phyloP scores from a whole-genome alignment of 306 rosid genomes.

The Cucumis hystrix region DNA sequence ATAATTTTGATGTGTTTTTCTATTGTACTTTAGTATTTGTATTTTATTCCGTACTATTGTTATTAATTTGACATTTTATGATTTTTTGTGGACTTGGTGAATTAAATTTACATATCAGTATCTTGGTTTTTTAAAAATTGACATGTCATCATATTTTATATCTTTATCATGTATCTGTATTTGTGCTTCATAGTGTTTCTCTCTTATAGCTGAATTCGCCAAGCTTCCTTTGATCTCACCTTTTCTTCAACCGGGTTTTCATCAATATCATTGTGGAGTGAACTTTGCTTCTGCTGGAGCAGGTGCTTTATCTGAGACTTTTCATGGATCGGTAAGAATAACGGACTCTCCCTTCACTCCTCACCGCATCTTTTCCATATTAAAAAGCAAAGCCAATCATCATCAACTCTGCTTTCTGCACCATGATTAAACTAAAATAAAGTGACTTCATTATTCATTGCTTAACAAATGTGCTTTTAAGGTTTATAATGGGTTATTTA shows the following conservation, averaged over 20 bases:
- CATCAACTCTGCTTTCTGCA: background rate
- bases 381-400: background rate
- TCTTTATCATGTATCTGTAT: too few relatives aligned
- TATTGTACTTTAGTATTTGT: too few relatives aligned
- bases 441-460: background rate
- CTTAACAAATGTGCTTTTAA: background rate
- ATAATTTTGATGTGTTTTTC: too few relatives aligned
- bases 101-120: too few relatives aligned
- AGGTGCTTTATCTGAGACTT: conserved; percentile 73
- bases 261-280: conserved; percentile 40
- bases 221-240: conserved; percentile 58
- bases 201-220: conserved; percentile 60
- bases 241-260: conserved; percentile 52
- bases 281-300: conserved; percentile 91
- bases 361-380: background rate
- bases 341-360: background rate
- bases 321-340: conserved; percentile 58
- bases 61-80: too few relatives aligned
- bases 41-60: too few relatives aligned
- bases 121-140: too few relatives aligned
- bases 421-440: background rate
- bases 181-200: background rate
- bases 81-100: too few relatives aligned
- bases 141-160: too few relatives aligned
- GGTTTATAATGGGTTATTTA: background rate